Base-by-base conservation (phyloP, 2,329 filamentous ascomycete genomes). In the Aspergillus sclerotialis region DNA sequence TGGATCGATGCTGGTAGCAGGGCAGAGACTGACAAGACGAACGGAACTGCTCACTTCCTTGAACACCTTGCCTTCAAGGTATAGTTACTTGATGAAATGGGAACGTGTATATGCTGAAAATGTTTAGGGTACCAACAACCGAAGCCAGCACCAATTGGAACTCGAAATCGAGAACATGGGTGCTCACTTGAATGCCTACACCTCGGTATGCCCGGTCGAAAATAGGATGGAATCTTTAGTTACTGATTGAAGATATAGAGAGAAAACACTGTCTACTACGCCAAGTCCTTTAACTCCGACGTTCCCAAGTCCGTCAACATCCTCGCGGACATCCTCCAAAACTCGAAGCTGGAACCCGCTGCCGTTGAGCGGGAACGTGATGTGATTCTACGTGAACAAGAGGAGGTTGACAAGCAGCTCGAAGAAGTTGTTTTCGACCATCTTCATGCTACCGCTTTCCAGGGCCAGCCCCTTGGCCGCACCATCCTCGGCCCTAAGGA, bases 161-260 rank as follows among this genome's bases (percentile, higher is more conserved):
- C 82, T 98, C 48, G 92, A 98, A 75, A 96, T 98, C 61, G 92
- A 98, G 78, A 98, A 98, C 74, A 95, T 98, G 86, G 92, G 92
- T 65, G 92, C 87, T 48, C 92, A 98, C 73, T 78, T 98, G 56
- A 98, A 98, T 70, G 92, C 92, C 65, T 98, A 98, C 76, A 98
- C 92, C 57, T 96, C 90, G 74, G 89, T 95, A 80, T 60, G 83
- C 53, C 36, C 46, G 32, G 32, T 28, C 7, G 13, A 29, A 18
- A 30, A 31, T 36, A 35, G 40, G 44, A 38, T 10, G 29, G 45
- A 43, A 34, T 32, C 25, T 25, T 30, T 37, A 21, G 10, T 33
- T 37, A 44, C 52, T 61, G 52, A 59, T 42, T 14, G 33, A 18
- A n/a, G 37, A 43, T 44, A 45, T 56, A 86, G 89, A 87, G 92